Evolutionary conservation across 176 grass and related monocot genomes (phyloP).

Genomic region (Oryza meyeriana): DNA sequence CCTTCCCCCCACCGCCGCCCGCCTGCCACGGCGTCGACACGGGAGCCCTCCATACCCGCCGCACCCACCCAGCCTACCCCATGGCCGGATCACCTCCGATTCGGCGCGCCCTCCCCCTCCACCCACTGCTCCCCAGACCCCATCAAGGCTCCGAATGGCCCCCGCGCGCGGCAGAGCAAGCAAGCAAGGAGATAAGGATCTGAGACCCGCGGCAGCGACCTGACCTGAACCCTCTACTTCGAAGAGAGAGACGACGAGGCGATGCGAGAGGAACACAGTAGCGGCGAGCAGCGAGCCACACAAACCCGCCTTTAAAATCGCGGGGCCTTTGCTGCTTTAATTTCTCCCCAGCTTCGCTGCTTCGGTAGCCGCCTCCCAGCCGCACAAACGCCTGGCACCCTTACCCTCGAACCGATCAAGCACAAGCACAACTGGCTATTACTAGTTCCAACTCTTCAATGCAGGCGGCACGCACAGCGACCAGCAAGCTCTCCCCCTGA

Average conservation of each 20-base stretch:
- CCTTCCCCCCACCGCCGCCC: constrained; percentile 20
- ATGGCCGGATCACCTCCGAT: constrained; percentile 45
- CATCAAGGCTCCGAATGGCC: constrained; percentile 25
- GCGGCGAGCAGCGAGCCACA: constrained; percentile 69
- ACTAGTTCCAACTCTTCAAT: constrained; percentile 3
- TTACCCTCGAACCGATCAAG: constrained; percentile 27
- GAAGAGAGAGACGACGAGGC: background rate
- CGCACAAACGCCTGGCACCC: constrained; percentile 42
- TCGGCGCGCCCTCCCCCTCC: background rate
- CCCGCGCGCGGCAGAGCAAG: background rate
- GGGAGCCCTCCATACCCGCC: constrained; percentile 40
- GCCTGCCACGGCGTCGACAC: constrained; percentile 1
- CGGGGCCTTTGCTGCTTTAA: constrained; percentile 37
- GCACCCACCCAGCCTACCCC: constrained; percentile 36
- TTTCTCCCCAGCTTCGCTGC: background rate
- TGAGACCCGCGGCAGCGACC: constrained; percentile 20
- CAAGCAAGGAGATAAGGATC: constrained; percentile 47
- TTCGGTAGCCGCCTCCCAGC: constrained; percentile 59
- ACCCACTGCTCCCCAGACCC: constrained; percentile 7
- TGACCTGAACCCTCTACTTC: background rate
- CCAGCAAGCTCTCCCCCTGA: constrained; percentile 18
- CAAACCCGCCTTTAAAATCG: constrained; percentile 62
- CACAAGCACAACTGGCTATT: too few relatives aligned
- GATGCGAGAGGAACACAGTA: constrained; percentile 38
- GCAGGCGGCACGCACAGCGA: background rate